Base-by-base conservation (phyloP, 2,329 filamentous ascomycete genomes). In the Coleophoma crateriformis region DNA sequence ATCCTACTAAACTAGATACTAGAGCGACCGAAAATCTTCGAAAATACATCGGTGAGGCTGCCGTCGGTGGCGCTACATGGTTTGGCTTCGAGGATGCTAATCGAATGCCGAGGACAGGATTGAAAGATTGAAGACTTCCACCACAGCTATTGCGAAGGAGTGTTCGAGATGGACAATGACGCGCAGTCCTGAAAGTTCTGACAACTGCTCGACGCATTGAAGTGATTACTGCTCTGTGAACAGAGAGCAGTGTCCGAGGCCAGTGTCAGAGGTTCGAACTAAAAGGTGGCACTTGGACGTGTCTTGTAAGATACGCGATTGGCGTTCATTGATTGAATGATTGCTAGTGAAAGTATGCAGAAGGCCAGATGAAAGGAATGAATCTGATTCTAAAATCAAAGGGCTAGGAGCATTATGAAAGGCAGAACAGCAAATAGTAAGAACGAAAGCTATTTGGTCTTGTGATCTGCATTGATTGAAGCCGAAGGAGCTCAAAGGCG, bases 181-280 rank as follows among this genome's bases (percentile, higher is more conserved):
- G 79, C 62, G 81, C 81, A 64, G 83, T 82, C 74, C 86, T 81
- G 67, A 87, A 73, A 63, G 80, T 81, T 74, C 81, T 79, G 56
- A 83, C 70, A 59, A 81, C 79, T 69, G 79, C 85, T 71, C 84
- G 85, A 81, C 85, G 85, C 87, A 91, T 91, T 73, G 73, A 73
- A 62, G 50, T 48, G 51, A 35, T 33, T 54, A 40, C 32, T 54
- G 35, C 27, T 27, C 27, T 27, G n/a, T 45, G 43, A 40, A 37
- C 45, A 52, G 43, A 42, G 51, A 47, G 38, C 35, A 32, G 34
- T 45, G 52, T 57, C 51, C 54, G 53, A 55, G 49, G 45, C 51
- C 50, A 45, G 39, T 39, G 33, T 49, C 27, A 46, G 38, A 42
- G 34, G 20, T 50, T 54, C n/a, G 27, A 27, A 27, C 27, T 27